phyloP scores from a whole-genome alignment of 495 filamentous ascomycete genomes.

The Glonium stellatum region DNA sequence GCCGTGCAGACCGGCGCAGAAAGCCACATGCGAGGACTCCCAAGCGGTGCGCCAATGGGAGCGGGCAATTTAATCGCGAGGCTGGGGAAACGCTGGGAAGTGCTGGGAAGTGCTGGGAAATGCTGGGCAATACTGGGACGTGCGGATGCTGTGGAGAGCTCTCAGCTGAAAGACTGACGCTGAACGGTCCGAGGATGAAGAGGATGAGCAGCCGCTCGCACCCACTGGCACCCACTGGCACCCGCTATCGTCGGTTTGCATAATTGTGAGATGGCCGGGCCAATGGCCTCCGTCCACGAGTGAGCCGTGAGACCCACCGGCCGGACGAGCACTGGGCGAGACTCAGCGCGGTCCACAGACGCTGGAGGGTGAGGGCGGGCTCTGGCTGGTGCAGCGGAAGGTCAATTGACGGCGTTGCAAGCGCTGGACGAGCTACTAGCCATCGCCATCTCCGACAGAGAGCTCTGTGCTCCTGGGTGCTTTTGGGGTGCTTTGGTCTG shows the following conservation, averaged over 20 bases:
- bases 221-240: no score
- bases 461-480: no score
- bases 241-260: conserved; percentile 22
- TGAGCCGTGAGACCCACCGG: conserved; percentile 11
- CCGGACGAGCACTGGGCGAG: neutral
- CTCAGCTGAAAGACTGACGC: conserved; percentile 23
- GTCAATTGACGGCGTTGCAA: neutral
- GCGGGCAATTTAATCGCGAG: conserved; percentile 5
- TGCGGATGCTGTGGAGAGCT: neutral
- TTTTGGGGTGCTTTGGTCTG: no score
- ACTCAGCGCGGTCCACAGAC: neutral
- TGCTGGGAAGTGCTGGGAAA: conserved; percentile 10
- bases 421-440: neutral
- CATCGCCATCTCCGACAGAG: neutral
- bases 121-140: conserved; percentile 11
- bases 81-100: conserved; percentile 17
- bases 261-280: conserved; percentile 7
- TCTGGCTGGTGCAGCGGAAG: neutral
- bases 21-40: conserved; percentile 8
- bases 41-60: conserved; percentile 6
- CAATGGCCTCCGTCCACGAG: conserved; percentile 25
- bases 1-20: conserved; percentile 11
- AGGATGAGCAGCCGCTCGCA: no score
- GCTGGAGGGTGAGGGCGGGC: conserved; percentile 1
- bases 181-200: neutral